phyloP scores from a whole-genome alignment of 2,329 filamentous ascomycete species.

The Penicillium sp. region DNA sequence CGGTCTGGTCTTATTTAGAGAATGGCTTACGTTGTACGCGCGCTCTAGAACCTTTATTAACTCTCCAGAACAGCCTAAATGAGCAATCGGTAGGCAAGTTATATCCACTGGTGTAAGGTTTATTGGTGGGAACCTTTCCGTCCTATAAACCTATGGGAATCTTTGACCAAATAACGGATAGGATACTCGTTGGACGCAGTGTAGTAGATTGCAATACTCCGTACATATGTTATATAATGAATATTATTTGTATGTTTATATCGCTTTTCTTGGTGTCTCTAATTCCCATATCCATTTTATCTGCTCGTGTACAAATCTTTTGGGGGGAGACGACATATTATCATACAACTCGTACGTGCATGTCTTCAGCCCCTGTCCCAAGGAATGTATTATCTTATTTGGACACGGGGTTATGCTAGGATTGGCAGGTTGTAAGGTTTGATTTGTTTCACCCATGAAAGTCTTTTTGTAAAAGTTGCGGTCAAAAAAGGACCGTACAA shows the following conservation, averaged over 20 bases:
- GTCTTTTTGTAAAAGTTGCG: neutral
- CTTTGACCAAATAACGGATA: neutral
- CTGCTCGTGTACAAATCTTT: neutral
- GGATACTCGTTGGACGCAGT: neutral
- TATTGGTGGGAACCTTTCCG: constrained; percentile 75
- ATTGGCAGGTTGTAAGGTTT: neutral
- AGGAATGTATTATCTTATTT: neutral
- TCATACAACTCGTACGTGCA: neutral
- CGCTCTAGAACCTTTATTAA: neutral
- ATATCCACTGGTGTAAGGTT: constrained; percentile 58
- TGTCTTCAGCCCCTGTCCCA: too few species aligned
- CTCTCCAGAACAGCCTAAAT: neutral
- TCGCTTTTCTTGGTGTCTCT: neutral
- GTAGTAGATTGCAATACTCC: neutral
- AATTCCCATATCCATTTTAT: neutral
- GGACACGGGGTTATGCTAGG: too few species aligned
- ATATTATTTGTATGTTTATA: neutral
- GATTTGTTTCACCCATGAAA: neutral
- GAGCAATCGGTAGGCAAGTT: constrained; percentile 29
- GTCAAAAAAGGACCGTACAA: neutral
- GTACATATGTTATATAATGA: neutral
- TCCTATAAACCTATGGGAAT: constrained; percentile 53
- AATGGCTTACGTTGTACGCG: neutral
- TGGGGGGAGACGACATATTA: neutral
- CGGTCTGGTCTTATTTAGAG: neutral